These are phyloP conservation scores for Populus trichocarpa DNA, from an alignment of 441 rosid genomes.

Conservation along the genomic window DNA sequence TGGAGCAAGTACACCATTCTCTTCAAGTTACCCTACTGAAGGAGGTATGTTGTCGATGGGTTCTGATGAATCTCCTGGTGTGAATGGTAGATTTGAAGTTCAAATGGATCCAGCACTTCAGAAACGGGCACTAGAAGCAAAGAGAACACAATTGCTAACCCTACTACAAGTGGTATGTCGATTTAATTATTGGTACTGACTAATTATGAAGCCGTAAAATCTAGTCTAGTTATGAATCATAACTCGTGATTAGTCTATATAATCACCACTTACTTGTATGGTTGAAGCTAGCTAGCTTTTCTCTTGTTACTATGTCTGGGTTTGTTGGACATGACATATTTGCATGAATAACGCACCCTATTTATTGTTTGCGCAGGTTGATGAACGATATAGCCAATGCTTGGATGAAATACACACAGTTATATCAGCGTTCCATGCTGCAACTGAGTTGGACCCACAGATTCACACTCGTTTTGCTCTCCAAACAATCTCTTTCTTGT, in stretches of 20 bases:
- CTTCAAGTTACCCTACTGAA: slow-evolving; percentile 13
- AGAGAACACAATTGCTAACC: slow-evolving; percentile 59
- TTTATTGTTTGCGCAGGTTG: slow-evolving; percentile 52
- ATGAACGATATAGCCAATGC: slow-evolving; percentile 74
- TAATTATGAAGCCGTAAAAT: neutral
- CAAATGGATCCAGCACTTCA: slow-evolving; percentile 28
- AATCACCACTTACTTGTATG: neutral
- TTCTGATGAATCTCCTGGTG: slow-evolving; percentile 29
- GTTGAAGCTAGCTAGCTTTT: neutral
- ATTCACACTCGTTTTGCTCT: slow-evolving; percentile 75
- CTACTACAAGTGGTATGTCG: slow-evolving; percentile 70
- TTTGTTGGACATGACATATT: neutral
- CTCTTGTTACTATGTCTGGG: neutral
- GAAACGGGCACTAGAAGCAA: slow-evolving; percentile 42
- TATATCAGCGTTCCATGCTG: slow-evolving; percentile 89
- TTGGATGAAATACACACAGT: slow-evolving; percentile 86
- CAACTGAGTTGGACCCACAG: slow-evolving; percentile 79
- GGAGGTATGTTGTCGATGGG: slow-evolving; percentile 20
- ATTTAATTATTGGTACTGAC: slow-evolving; percentile 4
- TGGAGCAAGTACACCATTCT: slow-evolving; percentile 23
- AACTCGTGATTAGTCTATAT: too few relatives aligned
- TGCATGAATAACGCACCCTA: neutral
- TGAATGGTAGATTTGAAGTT: slow-evolving; percentile 22
- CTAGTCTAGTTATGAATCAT: neutral
- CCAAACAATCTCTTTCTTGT: slow-evolving; percentile 58